Base-by-base conservation (phyloP, 768 basidiomycete genomes). In the Trametes maxima region DNA sequence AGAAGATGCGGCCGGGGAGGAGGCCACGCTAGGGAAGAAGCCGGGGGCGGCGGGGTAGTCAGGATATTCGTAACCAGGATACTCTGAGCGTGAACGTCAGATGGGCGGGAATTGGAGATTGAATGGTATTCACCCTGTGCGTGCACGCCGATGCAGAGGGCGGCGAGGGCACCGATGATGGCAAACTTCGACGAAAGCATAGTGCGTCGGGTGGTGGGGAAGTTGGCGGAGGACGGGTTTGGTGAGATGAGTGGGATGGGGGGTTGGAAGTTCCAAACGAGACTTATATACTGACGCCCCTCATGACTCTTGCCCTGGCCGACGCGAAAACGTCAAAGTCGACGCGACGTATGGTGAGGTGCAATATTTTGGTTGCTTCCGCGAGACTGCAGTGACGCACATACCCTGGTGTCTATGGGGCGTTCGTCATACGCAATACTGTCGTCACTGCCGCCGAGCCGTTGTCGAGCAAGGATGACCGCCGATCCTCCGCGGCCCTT, bases 141-240 rank as follows among this genome's bases (percentile, higher is more conserved):
- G 1, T 57, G 46, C 2, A 57, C 45, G 8, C 56, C 56, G n/a
- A 57, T 37, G 56, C 46, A 57, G 37, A 57, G 46, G 17, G 37
- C 36, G 22, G 56, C 37, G 56, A 57, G 47, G 17, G 56, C 56
- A 14, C 24, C 24, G 39, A 57, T 37, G 39, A 49, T 42, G 8
- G 56, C 56, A 25, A 57, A 17, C 56, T 57, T 57, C 8, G 33
- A 42, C 0, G 55, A 56, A 56, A 46, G 46, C 56, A 57, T 57
- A 24, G 37, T n/a, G 47, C 36, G 8, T 22, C 13, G 45, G 22
- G 5, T n/a, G 33, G 6, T 10, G 36, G 12, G 28, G 17, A 19
- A 19, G 43, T 16, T 28, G 11, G 36, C 2, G 33, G 42, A 33
- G 46, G 33, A 8, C 1, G 8, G n/a, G 13, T n/a, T 17, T 21